Evolutionary conservation across 2,329 filamentous ascomycete species (phyloP).

Genomic region (Venturia aucupariae): DNA sequence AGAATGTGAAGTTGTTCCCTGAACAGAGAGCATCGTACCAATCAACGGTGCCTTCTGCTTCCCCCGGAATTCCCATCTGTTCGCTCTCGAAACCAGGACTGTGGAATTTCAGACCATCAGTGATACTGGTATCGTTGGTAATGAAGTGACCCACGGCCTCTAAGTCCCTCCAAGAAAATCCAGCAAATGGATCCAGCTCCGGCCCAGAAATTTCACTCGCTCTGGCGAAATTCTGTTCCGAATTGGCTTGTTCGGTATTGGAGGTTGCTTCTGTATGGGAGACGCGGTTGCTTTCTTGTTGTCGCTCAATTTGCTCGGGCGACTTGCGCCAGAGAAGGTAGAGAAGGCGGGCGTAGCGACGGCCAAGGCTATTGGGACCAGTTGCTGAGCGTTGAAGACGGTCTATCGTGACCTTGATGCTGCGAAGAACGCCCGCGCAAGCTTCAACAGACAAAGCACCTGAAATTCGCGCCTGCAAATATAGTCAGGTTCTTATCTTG

Average conservation of each 20-base stretch:
- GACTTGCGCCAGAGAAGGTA: not conserved
- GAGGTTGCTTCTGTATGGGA: not conserved
- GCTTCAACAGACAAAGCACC: not conserved
- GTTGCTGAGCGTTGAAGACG: constrained; percentile 1
- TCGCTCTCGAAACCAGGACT: not conserved
- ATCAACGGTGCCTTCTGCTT: not conserved
- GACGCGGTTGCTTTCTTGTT: not conserved
- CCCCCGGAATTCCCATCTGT: not conserved
- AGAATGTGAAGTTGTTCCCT: constrained; percentile 20
- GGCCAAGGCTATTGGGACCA: not conserved
- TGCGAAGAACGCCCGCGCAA: not conserved
- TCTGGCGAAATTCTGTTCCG: not conserved
- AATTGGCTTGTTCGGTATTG: not conserved
- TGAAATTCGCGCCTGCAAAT: not conserved
- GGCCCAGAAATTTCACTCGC: not conserved
- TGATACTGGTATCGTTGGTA: not conserved
- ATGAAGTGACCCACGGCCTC: not conserved
- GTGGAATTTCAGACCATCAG: not conserved
- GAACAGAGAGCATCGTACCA: not conserved
- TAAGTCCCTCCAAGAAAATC: not conserved
- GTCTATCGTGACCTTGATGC: not conserved
- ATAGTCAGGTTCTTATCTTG: not conserved
- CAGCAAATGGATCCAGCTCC: not conserved
- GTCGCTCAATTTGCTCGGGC: not conserved
- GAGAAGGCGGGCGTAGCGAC: not conserved